Evolutionary conservation across 1,284 basidiomycete genomes (phyloP), one percentile per base, ranked within the genome.

Genomic region (Cutaneotrichosporon sp.): DNA sequence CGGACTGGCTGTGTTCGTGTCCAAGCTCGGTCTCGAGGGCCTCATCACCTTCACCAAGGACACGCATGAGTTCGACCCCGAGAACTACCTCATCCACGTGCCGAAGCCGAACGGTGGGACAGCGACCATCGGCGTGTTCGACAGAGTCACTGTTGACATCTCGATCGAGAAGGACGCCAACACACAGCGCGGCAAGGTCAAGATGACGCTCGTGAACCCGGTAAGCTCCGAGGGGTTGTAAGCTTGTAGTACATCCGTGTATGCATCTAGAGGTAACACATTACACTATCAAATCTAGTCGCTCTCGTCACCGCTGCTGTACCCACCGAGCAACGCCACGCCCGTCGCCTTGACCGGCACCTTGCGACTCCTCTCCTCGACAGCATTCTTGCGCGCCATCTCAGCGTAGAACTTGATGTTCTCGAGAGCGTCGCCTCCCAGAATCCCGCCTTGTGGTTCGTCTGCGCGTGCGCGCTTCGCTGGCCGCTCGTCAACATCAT

Each of bases 91-190:
- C 4, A 87, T 98, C 65, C 87, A 86, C 0, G 83, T 98, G 1
- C 90, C 90, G 0, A 73, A 79, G 4, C 69, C 81, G 0, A 70
- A 74, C 5, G 81, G 81, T 9, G 79, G 76, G 2, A 73, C 81
- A n/a, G 84, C 84, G 34, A 83, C 86, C 18, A 87, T 96, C 50
- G 84, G 90, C 1, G 90, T 98, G 31, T 98, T 99, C 78, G 95
- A 97, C 81, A 91, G 92, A 77, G 92, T 98, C 62, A 85, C 81
- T 21, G 96, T 99, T 18, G 86, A 88, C 71, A 91, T 99, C 58
- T 87, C 90, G 61, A 91, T 98, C 4, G 92, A 96, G 78, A 97
- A 95, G 83, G 95, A 99, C 78, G 88, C 86, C 74, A 96, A 94
- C 72, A 98, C 95, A 9, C 92, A 97, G 78, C 84, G 96, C 63